Percentiles rank a stretch among this genome's conserved stretches.
Conservation (phyloP, 2,329 filamentous ascomycete species). For the Chrysoporthe cubensis region DNA sequence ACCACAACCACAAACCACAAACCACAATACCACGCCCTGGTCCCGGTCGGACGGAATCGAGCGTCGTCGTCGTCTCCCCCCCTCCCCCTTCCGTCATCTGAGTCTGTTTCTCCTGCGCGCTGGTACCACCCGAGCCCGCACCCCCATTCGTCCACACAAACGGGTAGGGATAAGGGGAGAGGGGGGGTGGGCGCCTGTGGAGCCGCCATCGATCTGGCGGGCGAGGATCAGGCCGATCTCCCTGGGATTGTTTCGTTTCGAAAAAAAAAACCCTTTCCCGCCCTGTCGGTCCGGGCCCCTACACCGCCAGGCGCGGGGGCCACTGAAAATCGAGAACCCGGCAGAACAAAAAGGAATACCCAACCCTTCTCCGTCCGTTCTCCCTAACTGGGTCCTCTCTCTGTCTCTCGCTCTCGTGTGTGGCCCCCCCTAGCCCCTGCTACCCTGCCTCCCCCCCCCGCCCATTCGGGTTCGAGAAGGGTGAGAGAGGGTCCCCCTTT, state of each 20-base stretch:
- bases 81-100: neutral
- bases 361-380: neutral
- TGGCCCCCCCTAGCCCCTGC: too few species aligned
- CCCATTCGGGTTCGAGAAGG: too few species aligned
- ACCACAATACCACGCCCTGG: too few species aligned
- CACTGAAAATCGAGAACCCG: conserved; percentile 6
- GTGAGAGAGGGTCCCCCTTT: neutral
- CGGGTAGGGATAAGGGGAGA: neutral
- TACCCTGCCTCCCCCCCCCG: too few species aligned
- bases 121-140: neutral
- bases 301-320: conserved; percentile 18
- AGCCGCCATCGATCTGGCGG: neutral
- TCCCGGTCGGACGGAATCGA: neutral
- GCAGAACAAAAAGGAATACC: conserved; percentile 8
- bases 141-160: neutral
- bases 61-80: neutral
- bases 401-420: too few species aligned
- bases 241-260: conserved; percentile 15
- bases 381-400: too few species aligned
- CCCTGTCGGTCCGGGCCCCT: conserved; percentile 4
- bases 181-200: neutral
- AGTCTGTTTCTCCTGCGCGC: conserved; percentile 12
- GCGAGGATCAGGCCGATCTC: neutral
- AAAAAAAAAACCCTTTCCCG: conserved; percentile 2
- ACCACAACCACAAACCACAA: too few species aligned